Evolutionary conservation across 2,329 filamentous ascomycete species (phyloP), one percentile per base, ranked within the genome.

Genomic region (Penicillium concentricum): DNA sequence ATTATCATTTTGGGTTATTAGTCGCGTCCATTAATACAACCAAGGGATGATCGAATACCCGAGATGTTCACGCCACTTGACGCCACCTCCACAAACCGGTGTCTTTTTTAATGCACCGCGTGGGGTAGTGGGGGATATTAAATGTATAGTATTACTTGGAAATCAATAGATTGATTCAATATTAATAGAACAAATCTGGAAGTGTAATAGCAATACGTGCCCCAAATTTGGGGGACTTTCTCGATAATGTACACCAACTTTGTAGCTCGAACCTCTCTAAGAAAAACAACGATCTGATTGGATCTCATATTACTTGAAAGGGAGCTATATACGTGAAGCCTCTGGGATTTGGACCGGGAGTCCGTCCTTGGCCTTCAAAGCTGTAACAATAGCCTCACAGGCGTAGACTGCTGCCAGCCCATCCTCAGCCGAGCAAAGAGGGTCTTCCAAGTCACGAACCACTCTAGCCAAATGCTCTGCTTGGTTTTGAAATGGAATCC

Each of bases 381-480:
- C 42, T 15, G 26, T 18, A 30, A 18, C 16, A 18, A 44, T 30
- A 13, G 42, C 42, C 30, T 61, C 59, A 26, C 56, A 59, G 4
- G 59, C 59, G 34, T 26, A 37, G 3, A 61, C 56, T 13, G 59
- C 59, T 22, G 49, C 50, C 18, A 61, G 38, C 20, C 56, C 59
- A 39, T 59, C 59, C 46, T 59, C 56, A 9, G 34, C 59, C n/a
- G 56, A 56, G 30, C 59, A 61, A n/a, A 32, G 18, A 30, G 56
- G 53, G 1, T 37, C 34, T 37, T 53, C 52, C 12, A 42, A 30
- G 28, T 35, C 44, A 26, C 41, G 47, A n/a, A 51, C 37, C 12
- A 61, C 59, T 18, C 48, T 20, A 9, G 35, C 49, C 9, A 61
- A 57, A 12, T n/a, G 59, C 53, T 18, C 59, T 43, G 7, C 51